These are phyloP conservation scores for Cladosporium sp. DNA, from an alignment of 2,329 filamentous ascomycete genomes.

Conservation along the genomic window DNA sequence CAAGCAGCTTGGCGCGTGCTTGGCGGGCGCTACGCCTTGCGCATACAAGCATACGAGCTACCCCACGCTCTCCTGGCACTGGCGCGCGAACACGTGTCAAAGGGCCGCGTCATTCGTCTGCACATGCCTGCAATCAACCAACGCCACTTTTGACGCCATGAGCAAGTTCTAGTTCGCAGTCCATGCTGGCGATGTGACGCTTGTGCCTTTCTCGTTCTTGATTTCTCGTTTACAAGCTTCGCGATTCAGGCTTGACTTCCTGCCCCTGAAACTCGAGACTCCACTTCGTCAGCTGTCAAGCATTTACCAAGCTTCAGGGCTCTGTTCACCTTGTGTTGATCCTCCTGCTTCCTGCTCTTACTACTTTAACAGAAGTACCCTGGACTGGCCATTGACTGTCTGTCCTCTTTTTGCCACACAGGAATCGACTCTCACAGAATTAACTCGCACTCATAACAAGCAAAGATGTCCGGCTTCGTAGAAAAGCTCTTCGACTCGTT, in stretches of 20 bases:
- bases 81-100: neutral
- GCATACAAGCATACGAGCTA: neutral
- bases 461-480: conserved; percentile 30
- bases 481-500: conserved; percentile 34
- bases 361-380: neutral
- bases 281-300: neutral
- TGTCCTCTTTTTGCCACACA: neutral
- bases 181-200: neutral
- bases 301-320: neutral
- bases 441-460: neutral
- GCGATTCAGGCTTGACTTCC: neutral
- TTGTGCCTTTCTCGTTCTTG: neutral
- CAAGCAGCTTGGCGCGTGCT: neutral
- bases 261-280: neutral
- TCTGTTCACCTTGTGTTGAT: neutral
- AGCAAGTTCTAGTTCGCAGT: neutral
- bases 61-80: neutral
- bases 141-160: conserved; percentile 3
- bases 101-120: conserved; percentile 16
- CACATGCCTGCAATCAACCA: conserved; percentile 3
- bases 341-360: neutral
- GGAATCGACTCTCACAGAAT: neutral
- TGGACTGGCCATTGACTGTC: neutral
- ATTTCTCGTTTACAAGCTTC: neutral
- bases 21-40: conserved; percentile 1